A percentile compares a stretch with the other conserved stretches of the same genome.
These are phyloP conservation scores for Cardamine occulta DNA, from an alignment of 345 rosid species.

Conservation along the genomic window DNA sequence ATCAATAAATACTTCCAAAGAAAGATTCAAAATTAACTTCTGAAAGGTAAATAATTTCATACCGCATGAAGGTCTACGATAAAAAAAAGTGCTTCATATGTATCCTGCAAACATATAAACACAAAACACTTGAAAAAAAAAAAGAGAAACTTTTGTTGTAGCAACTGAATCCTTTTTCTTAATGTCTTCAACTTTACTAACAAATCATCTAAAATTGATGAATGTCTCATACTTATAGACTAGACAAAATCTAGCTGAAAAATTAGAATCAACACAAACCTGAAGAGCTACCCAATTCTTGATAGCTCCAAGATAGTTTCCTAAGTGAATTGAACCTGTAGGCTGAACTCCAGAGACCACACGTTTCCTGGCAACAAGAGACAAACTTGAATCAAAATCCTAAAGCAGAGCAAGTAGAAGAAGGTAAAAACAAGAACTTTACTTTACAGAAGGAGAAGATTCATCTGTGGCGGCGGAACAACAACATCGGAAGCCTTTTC, in stretches of 20 bases:
- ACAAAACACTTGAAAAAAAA: background rate
- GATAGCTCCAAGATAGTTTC: slow-evolving; percentile 91
- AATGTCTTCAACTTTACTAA: background rate
- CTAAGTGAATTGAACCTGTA: slow-evolving; percentile 85
- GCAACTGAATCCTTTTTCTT: slow-evolving; percentile 15
- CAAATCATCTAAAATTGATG: background rate
- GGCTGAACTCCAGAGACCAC: slow-evolving; percentile 96
- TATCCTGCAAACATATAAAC: slow-evolving; percentile 57
- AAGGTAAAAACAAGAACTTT: background rate
- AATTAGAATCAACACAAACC: slow-evolving; percentile 38
- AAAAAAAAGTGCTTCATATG: slow-evolving; percentile 82
- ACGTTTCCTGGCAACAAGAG: slow-evolving; percentile 58
- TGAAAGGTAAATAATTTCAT: slow-evolving; percentile 36
- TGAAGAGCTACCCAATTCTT: slow-evolving; percentile 86
- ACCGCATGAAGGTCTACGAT: slow-evolving; percentile 93
- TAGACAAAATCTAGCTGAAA: background rate
- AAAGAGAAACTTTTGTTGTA: background rate
- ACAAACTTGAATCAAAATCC: background rate
- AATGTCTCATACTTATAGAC: background rate
- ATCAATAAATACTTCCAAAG: background rate
- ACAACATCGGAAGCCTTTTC: slow-evolving; percentile 35
- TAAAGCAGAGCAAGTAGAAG: background rate
- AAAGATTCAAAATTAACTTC: background rate
- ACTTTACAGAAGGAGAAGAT: slow-evolving; percentile 33
- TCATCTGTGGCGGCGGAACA: slow-evolving; percentile 24